These are phyloP conservation scores for Stylonectria norvegica DNA, from an alignment of 2,329 filamentous ascomycete genomes.

Conservation along the genomic window DNA sequence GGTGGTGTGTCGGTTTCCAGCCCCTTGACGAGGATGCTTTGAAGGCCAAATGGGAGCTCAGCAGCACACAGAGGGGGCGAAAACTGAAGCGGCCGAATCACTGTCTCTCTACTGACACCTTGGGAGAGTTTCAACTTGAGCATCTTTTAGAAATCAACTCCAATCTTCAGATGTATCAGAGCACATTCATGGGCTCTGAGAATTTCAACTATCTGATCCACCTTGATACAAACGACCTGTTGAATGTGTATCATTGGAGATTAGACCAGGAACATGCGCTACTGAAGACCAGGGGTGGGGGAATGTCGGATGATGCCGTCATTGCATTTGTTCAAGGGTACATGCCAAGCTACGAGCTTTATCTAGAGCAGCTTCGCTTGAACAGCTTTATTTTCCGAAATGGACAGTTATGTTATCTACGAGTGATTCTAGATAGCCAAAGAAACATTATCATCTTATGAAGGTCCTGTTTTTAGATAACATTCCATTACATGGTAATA, in stretches of 20 bases:
- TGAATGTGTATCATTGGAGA: slow-evolving; percentile 24
- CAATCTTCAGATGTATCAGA: slow-evolving; percentile 20
- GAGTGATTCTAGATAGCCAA: slow-evolving; percentile 8
- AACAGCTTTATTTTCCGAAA: background rate
- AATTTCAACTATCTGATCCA: slow-evolving; percentile 22
- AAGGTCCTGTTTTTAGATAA: background rate
- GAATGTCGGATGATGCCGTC: slow-evolving; percentile 24
- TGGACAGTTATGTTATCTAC: slow-evolving; percentile 5
- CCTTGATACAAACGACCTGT: slow-evolving; percentile 20
- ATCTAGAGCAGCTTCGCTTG: slow-evolving; percentile 13
- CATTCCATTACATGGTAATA: too few species aligned
- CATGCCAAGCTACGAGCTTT: slow-evolving; percentile 25
- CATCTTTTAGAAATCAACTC: slow-evolving; percentile 21
- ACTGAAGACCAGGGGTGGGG: slow-evolving; percentile 16
- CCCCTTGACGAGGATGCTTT: slow-evolving; percentile 11
- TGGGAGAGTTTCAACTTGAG: slow-evolving; percentile 9
- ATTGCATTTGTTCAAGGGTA: slow-evolving; percentile 23
- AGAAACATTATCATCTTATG: background rate
- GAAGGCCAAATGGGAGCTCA: slow-evolving; percentile 13
- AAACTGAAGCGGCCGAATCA: background rate
- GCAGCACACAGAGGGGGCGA: background rate
- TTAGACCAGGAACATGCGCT: slow-evolving; percentile 18
- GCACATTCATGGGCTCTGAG: slow-evolving; percentile 15
- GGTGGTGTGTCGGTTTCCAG: slow-evolving; percentile 24
- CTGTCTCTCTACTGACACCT: background rate